Conservation (phyloP, 106 monocot species). For the Agapanthus africanus region DNA sequence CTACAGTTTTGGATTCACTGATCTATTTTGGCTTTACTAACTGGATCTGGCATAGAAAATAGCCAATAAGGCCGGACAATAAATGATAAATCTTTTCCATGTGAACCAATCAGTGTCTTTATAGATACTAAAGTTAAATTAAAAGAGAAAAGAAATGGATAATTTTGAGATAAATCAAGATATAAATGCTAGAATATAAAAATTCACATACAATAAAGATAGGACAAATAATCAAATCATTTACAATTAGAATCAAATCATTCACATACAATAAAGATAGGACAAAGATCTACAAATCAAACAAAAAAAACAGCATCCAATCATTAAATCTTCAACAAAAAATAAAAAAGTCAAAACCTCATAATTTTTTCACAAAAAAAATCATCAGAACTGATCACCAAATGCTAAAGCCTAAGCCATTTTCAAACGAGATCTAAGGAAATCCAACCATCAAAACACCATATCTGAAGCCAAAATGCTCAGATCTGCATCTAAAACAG, state of each 20-base stretch:
- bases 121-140: no score
- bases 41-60: no score
- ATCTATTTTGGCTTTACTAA: no score
- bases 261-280: background rate
- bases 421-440: background rate
- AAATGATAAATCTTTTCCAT: no score
- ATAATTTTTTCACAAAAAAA: no score
- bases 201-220: no score
- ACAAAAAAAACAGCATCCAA: background rate
- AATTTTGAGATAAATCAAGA: no score
- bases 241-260: background rate
- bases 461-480: background rate
- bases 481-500: background rate
- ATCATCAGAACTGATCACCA: background rate
- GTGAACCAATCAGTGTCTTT: no score
- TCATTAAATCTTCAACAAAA: conserved; percentile 1
- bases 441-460: background rate
- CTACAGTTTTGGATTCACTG: no score
- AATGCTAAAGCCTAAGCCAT: background rate
- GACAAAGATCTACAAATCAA: background rate
- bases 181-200: no score
- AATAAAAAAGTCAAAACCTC: background rate
- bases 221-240: background rate
- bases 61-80: no score
- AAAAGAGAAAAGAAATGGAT: no score